phyloP scores from a whole-genome alignment of 208 protist species.

The Leptomonas pyrrhocoris region DNA sequence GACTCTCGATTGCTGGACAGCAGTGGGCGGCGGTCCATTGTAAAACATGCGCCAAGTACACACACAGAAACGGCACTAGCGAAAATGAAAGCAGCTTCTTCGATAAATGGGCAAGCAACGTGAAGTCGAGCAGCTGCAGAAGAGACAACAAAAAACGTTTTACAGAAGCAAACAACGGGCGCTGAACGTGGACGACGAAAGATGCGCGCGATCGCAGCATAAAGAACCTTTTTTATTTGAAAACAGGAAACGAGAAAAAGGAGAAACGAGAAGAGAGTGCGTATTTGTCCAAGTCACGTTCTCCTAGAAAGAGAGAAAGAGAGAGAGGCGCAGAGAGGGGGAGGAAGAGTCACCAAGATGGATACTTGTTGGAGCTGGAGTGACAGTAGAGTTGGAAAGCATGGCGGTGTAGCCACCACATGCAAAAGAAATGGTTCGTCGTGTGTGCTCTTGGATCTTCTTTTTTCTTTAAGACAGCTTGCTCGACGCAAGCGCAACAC shows the following conservation, averaged over 20 bases:
- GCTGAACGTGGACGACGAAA: background rate
- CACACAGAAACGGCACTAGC: background rate
- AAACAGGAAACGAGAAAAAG: background rate
- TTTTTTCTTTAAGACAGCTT: no score
- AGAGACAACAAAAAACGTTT: background rate
- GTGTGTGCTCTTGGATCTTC: no score
- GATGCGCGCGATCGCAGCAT: background rate
- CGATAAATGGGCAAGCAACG: background rate
- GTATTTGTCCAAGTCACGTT: no score
- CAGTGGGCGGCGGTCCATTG: slow-evolving; percentile 19
- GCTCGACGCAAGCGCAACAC: no score
- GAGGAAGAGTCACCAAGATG: no score
- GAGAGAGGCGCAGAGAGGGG: background rate
- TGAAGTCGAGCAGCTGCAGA: background rate
- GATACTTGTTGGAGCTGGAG: no score
- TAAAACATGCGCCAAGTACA: background rate
- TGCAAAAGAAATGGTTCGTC: no score
- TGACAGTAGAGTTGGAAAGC: background rate
- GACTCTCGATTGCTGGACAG: slow-evolving; percentile 13
- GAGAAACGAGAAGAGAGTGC: background rate
- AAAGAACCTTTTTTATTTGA: no score
- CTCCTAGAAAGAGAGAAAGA: background rate
- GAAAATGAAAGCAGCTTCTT: background rate
- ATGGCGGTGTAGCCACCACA: no score
- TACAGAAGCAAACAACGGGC: background rate